Percentiles rank a stretch among this genome's conserved stretches.
Conservation (phyloP, 2,329 filamentous ascomycete species). For the Neoarthrinium moseri region DNA sequence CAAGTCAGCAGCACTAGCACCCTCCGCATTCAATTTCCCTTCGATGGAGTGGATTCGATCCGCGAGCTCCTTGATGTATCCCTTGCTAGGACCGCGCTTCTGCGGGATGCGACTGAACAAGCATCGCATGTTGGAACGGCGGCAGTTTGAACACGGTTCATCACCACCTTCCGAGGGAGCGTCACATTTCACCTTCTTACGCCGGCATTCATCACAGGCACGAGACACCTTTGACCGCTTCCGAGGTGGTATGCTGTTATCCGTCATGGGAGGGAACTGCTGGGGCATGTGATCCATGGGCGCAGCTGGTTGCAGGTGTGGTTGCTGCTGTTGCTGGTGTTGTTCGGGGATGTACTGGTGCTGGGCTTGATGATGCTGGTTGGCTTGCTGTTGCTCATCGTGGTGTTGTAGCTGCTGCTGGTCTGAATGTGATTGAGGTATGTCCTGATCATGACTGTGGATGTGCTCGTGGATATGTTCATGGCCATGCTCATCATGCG, state of each 20-base stretch:
- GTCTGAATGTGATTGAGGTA: constrained; percentile 1
- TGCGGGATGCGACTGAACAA: constrained; percentile 85
- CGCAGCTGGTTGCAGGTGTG: constrained; percentile 25
- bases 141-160: constrained; percentile 78
- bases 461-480: constrained; percentile 9
- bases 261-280: constrained; percentile 24
- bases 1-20: constrained; percentile 42
- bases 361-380: constrained; percentile 19
- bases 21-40: constrained; percentile 65
- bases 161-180: constrained; percentile 72
- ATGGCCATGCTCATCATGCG: constrained; percentile 5
- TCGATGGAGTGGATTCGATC: constrained; percentile 82
- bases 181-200: constrained; percentile 90
- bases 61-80: constrained; percentile 91
- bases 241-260: constrained; percentile 62
- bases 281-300: constrained; percentile 27
- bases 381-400: constrained; percentile 18
- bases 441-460: constrained; percentile 8
- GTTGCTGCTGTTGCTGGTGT: constrained; percentile 26
- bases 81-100: constrained; percentile 87
- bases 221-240: constrained; percentile 86
- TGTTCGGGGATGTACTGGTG: constrained; percentile 15
- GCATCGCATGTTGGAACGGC: constrained; percentile 72
- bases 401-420: constrained; percentile 13
- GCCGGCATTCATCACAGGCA: constrained; percentile 84